Conservation (phyloP, 768 basidiomycete species). For the Podaxis pistillaris region DNA sequence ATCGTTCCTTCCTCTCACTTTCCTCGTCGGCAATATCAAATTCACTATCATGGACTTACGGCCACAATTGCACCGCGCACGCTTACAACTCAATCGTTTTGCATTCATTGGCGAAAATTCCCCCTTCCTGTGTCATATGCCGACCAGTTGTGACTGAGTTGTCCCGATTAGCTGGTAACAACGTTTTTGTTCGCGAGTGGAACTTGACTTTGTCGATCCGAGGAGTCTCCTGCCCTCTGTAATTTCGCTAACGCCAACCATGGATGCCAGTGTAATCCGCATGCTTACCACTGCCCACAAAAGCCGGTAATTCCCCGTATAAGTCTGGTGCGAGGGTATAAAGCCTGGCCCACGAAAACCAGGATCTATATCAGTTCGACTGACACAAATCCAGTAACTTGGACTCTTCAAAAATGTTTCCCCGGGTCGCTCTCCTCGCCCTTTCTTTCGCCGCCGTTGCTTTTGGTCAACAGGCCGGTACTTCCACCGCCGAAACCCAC, state of each 20-base stretch:
- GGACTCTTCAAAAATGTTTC: conserved; percentile 1
- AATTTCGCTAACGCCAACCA: background rate
- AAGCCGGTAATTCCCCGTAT: conserved; percentile 4
- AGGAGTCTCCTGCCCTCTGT: background rate
- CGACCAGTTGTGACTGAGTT: background rate
- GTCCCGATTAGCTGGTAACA: background rate
- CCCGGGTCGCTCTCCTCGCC: conserved; percentile 6
- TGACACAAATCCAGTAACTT: background rate
- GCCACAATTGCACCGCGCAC: background rate
- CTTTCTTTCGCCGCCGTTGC: conserved; percentile 10
- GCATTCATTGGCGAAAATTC: background rate
- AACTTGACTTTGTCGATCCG: background rate
- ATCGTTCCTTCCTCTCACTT: background rate
- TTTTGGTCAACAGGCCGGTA: conserved; percentile 15
- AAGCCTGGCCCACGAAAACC: background rate
- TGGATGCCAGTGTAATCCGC: background rate
- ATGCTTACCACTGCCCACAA: background rate
- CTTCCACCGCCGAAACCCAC: conserved; percentile 13
- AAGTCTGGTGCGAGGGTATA: background rate
- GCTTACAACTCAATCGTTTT: background rate
- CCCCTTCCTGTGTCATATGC: background rate
- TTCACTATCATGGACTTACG: background rate
- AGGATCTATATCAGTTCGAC: background rate
- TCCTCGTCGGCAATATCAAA: background rate
- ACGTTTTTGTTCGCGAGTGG: background rate